Evolutionary conservation across 2,329 filamentous ascomycete genomes (phyloP).

Genomic region (Colletotrichum limetticola): DNA sequence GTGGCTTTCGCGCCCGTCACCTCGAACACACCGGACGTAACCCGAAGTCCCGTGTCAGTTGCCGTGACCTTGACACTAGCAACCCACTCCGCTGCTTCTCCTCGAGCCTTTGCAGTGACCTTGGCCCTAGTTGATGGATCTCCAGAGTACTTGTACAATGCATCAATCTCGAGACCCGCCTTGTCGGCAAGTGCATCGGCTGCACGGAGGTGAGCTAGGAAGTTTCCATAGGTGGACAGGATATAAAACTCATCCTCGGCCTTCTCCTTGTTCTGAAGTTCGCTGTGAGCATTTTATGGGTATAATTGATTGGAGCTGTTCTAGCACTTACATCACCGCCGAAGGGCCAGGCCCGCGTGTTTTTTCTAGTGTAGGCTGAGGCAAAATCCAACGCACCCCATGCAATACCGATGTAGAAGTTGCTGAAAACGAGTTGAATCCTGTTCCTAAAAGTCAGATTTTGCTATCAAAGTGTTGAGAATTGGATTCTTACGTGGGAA

Average conservation of each 20-base stretch:
- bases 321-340: conserved; percentile 63
- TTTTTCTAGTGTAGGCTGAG: conserved; percentile 64
- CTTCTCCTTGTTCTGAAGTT: conserved; percentile 60
- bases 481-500: conserved; percentile 59
- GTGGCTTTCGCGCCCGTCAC: conserved; percentile 70
- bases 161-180: conserved; percentile 60
- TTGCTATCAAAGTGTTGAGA: background rate
- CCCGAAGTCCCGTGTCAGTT: conserved; percentile 67
- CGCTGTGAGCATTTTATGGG: background rate
- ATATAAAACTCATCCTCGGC: conserved; percentile 74
- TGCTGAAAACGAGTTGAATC: conserved; percentile 74
- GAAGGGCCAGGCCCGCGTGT: conserved; percentile 72
- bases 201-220: conserved; percentile 69
- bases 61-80: conserved; percentile 71
- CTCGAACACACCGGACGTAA: conserved; percentile 72
- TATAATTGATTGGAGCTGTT: fast-evolving
- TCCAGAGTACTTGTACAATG: conserved; percentile 54
- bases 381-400: conserved; percentile 67
- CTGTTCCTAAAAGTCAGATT: conserved; percentile 38
- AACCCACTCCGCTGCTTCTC: conserved; percentile 71
- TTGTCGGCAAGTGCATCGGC: conserved; percentile 68
- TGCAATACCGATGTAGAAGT: conserved; percentile 74
- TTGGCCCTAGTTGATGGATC: conserved; percentile 50
- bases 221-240: conserved; percentile 72
- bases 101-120: conserved; percentile 63